Evolutionary conservation across 495 filamentous ascomycete genomes (phyloP).

Genomic region (Sphaerosporella brunnea): DNA sequence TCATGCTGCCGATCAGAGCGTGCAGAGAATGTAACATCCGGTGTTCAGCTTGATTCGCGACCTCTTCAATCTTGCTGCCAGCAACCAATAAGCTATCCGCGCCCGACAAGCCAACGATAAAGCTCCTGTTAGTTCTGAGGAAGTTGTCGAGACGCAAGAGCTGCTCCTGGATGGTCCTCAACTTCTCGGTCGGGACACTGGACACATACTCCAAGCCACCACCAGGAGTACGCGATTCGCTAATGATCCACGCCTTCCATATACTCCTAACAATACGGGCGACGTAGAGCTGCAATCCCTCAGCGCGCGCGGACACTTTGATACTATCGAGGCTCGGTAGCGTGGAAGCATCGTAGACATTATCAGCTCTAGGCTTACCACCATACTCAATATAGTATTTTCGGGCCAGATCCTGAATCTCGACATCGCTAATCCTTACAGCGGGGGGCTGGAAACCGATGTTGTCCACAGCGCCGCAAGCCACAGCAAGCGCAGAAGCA

Average conservation of each 20-base stretch:
- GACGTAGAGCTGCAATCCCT: conserved; percentile 73
- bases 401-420: conserved; percentile 64
- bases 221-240: conserved; percentile 10
- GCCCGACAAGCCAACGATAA: conserved; percentile 81
- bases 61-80: conserved; percentile 67
- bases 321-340: conserved; percentile 55
- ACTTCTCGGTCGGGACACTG: conserved; percentile 42
- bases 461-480: conserved; percentile 57
- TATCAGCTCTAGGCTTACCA: conserved; percentile 48
- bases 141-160: conserved; percentile 63
- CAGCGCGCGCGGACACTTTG: conserved; percentile 69
- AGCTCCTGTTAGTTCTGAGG: conserved; percentile 62
- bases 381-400: conserved; percentile 79
- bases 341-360: conserved; percentile 22
- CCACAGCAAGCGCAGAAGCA: conserved; percentile 85
- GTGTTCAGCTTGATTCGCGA: conserved; percentile 80
- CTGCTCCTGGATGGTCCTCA: conserved; percentile 60
- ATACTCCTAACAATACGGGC: conserved; percentile 65
- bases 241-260: conserved; percentile 51
- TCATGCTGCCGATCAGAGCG: conserved; percentile 61
- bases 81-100: conserved; percentile 57
- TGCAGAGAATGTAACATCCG: conserved; percentile 75
- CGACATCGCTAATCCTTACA: conserved; percentile 54
- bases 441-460: conserved; percentile 40
- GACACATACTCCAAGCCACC: conserved; percentile 37